Evolutionary conservation across 176 grass and related monocot species (phyloP).

Genomic region (Hsuehochloa calcarea): DNA sequence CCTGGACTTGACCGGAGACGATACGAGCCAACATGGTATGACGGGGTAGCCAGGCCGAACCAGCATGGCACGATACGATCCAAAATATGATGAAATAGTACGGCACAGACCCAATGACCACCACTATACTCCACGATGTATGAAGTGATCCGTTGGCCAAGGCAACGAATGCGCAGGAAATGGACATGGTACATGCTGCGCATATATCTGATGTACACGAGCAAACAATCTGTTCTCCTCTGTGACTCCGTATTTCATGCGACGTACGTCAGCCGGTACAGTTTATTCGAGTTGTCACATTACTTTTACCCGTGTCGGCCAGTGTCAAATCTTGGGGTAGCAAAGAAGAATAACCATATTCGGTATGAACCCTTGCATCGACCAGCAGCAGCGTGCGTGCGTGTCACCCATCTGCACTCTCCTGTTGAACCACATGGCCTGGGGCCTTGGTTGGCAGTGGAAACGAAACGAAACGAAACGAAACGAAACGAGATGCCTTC

Average conservation of each 20-base stretch:
- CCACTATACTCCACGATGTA: too few species aligned
- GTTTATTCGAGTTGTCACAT: background rate
- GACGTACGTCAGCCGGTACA: background rate
- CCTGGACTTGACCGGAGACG: too few species aligned
- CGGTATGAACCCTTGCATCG: background rate
- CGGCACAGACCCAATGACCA: too few species aligned
- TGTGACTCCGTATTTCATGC: too few species aligned
- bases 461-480: background rate
- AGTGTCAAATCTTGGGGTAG: background rate
- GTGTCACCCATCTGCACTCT: background rate
- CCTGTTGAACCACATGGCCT: background rate
- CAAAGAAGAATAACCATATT: background rate
- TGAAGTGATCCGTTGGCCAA: background rate
- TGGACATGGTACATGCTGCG: background rate
- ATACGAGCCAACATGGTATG: too few species aligned
- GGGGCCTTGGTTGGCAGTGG: background rate
- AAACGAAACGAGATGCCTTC: background rate
- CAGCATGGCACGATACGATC: too few species aligned
- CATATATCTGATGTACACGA: background rate
- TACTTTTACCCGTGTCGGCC: background rate
- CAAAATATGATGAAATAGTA: too few species aligned
- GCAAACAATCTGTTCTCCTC: background rate
- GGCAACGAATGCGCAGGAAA: background rate
- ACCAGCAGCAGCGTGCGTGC: background rate
- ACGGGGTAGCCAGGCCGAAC: too few species aligned